Evolutionary conservation across 2,329 filamentous ascomycete species (phyloP).

Genomic region (Penicillium sp.): DNA sequence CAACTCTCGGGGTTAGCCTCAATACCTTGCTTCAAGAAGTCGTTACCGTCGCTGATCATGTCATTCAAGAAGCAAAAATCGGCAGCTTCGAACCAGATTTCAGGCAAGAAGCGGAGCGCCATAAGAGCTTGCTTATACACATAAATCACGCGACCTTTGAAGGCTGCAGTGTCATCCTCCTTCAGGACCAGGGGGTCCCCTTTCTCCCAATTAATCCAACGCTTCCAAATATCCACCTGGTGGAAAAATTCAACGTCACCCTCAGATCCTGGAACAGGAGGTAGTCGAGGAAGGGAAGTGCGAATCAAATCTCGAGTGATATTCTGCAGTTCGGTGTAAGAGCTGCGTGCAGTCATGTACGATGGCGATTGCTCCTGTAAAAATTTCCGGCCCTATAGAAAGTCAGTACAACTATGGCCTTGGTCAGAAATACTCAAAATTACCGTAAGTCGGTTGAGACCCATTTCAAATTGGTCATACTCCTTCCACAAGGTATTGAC

Average conservation of each 20-base stretch:
- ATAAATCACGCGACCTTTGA: slow-evolving; percentile 80
- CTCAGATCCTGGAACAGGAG: slow-evolving; percentile 82
- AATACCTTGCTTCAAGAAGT: slow-evolving; percentile 81
- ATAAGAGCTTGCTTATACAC: slow-evolving; percentile 93
- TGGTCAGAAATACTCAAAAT: not conserved
- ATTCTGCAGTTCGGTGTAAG: slow-evolving; percentile 88
- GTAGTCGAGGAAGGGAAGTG: slow-evolving; percentile 77
- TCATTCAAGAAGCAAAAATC: slow-evolving; percentile 88
- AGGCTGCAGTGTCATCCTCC: slow-evolving; percentile 75
- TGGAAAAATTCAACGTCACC: slow-evolving; percentile 81
- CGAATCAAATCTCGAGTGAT: slow-evolving; percentile 77
- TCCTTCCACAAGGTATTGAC: slow-evolving; percentile 93
- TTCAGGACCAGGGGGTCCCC: slow-evolving; percentile 86
- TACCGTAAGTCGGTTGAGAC: slow-evolving; percentile 88
- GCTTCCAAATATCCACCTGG: slow-evolving; percentile 88
- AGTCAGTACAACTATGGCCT: slow-evolving; percentile 9
- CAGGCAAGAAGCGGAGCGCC: slow-evolving; percentile 91
- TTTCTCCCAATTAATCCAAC: slow-evolving; percentile 95
- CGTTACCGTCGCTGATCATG: slow-evolving; percentile 71
- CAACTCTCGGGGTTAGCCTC: slow-evolving; percentile 92
- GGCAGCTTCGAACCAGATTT: slow-evolving; percentile 93
- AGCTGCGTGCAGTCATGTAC: slow-evolving; percentile 95
- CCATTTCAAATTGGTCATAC: slow-evolving; percentile 95
- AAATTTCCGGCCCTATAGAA: slow-evolving; percentile 79
- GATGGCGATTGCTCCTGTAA: slow-evolving; percentile 88